These are phyloP conservation scores for Alternaria arborescens DNA, from an alignment of 2,329 filamentous ascomycete genomes.

Conservation along the genomic window DNA sequence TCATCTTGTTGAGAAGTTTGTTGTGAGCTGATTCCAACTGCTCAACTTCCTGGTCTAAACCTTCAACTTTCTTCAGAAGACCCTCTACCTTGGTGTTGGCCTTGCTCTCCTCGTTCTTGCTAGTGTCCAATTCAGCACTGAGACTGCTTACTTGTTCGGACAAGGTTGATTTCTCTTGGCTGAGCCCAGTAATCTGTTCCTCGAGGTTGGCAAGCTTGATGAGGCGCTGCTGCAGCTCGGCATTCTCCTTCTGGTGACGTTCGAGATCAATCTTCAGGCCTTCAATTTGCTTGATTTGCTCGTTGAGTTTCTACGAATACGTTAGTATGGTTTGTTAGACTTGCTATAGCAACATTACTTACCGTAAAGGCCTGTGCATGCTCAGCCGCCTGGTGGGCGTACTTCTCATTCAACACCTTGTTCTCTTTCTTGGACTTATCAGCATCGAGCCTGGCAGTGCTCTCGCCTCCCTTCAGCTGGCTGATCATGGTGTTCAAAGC, in stretches of 20 bases:
- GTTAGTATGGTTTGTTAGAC: slow-evolving; percentile 1
- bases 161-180: slow-evolving; percentile 11
- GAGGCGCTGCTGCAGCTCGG: slow-evolving; percentile 22
- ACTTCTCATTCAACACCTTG: slow-evolving; percentile 30
- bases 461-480: slow-evolving; percentile 21
- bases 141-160: slow-evolving; percentile 17
- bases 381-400: slow-evolving; percentile 31
- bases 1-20: slow-evolving; percentile 17
- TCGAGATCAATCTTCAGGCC: slow-evolving; percentile 20
- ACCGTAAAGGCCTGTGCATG: slow-evolving; percentile 32
- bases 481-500: slow-evolving; percentile 25
- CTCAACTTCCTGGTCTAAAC: slow-evolving; percentile 18
- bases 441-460: slow-evolving; percentile 21
- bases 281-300: slow-evolving; percentile 31
- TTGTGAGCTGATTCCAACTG: slow-evolving; percentile 22
- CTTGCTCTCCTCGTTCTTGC: slow-evolving; percentile 8
- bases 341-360: background rate
- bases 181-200: slow-evolving; percentile 15
- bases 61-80: slow-evolving; percentile 19
- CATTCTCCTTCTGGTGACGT: slow-evolving; percentile 24
- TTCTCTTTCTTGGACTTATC: slow-evolving; percentile 32
- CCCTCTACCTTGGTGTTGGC: slow-evolving; percentile 10
- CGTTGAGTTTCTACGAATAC: slow-evolving; percentile 17
- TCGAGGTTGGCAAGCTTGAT: slow-evolving; percentile 26
- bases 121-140: slow-evolving; percentile 18